A percentile compares a stretch with the other conserved stretches of the same genome.
phyloP scores from a whole-genome alignment of 2,329 filamentous ascomycete species.

The Penicillium concentricum region DNA sequence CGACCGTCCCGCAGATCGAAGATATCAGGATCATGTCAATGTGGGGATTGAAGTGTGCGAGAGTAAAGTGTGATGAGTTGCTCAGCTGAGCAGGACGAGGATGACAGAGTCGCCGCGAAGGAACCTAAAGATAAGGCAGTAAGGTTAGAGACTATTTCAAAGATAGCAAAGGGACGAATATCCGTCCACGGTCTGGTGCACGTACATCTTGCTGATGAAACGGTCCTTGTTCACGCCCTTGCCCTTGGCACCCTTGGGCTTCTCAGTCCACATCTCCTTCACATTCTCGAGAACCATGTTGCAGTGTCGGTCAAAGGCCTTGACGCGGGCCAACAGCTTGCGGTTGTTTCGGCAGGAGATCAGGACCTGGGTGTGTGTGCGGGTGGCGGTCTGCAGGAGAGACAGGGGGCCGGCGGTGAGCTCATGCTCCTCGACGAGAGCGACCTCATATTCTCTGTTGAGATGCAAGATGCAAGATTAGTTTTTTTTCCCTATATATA shows the following conservation, averaged over 20 bases:
- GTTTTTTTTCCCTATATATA: slow-evolving; percentile 15
- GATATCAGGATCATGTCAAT: slow-evolving; percentile 13
- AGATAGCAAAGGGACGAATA: neutral
- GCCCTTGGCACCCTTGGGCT: slow-evolving; percentile 79
- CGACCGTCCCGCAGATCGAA: slow-evolving; percentile 7
- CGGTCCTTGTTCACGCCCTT: slow-evolving; percentile 98
- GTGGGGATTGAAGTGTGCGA: slow-evolving; percentile 12
- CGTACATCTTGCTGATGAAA: slow-evolving; percentile 93
- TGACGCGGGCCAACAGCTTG: slow-evolving; percentile 94
- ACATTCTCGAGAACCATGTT: slow-evolving; percentile 99
- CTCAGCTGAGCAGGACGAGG: slow-evolving; percentile 76
- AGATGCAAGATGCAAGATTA: slow-evolving; percentile 22
- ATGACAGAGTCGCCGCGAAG: slow-evolving; percentile 85
- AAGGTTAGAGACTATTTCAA: neutral
- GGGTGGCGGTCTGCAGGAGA: slow-evolving; percentile 94
- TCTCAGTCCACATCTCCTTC: slow-evolving; percentile 99
- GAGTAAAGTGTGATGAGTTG: slow-evolving; percentile 1
- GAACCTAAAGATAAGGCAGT: slow-evolving; percentile 57
- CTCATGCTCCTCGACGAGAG: slow-evolving; percentile 76
- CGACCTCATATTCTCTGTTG: slow-evolving; percentile 82
- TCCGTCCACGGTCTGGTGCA: slow-evolving; percentile 35
- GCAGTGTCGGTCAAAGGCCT: slow-evolving; percentile 97
- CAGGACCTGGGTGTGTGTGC: slow-evolving; percentile 90
- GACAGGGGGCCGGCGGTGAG: slow-evolving; percentile 79
- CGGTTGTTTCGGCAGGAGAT: slow-evolving; percentile 98